phyloP scores from a whole-genome alignment of 331 rosid genomes.

The Rhamnella rubrinervis region DNA sequence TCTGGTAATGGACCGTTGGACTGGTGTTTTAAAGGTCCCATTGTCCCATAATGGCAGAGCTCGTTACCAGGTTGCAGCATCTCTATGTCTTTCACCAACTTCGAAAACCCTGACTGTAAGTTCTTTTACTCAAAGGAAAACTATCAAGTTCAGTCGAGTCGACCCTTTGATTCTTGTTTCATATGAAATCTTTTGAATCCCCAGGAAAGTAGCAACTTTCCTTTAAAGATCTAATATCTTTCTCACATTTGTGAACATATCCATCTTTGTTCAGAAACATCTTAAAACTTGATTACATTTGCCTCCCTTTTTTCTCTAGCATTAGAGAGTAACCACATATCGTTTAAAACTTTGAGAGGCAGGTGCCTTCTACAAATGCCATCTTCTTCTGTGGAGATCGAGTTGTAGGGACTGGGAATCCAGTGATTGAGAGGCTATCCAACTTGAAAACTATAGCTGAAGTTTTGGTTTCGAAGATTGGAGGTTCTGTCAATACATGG shows the following conservation, averaged over 20 bases:
- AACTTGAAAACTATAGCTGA: conserved; percentile 64
- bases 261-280: background rate
- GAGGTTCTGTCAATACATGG: conserved; percentile 70
- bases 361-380: conserved; percentile 71
- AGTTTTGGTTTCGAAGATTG: conserved; percentile 70
- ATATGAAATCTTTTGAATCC: background rate
- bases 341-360: conserved; percentile 9
- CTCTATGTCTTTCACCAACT: conserved; percentile 64
- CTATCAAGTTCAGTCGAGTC: too few species aligned
- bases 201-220: background rate
- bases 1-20: conserved; percentile 69
- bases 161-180: too few species aligned
- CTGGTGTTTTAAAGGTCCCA: conserved; percentile 79
- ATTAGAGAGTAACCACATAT: background rate
- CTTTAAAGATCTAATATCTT: background rate
- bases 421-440: conserved; percentile 75
- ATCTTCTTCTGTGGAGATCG: conserved; percentile 78
- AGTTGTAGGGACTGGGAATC: conserved; percentile 70
- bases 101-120: conserved; percentile 52
- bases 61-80: conserved; percentile 69
- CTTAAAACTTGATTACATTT: background rate
- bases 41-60: conserved; percentile 34
- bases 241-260: background rate
- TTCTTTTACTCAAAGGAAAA: conserved; percentile 8
- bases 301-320: background rate